Evolutionary conservation across 352 stramenopile genomes (phyloP).

Genomic region (Thraustochytrium sp.): DNA sequence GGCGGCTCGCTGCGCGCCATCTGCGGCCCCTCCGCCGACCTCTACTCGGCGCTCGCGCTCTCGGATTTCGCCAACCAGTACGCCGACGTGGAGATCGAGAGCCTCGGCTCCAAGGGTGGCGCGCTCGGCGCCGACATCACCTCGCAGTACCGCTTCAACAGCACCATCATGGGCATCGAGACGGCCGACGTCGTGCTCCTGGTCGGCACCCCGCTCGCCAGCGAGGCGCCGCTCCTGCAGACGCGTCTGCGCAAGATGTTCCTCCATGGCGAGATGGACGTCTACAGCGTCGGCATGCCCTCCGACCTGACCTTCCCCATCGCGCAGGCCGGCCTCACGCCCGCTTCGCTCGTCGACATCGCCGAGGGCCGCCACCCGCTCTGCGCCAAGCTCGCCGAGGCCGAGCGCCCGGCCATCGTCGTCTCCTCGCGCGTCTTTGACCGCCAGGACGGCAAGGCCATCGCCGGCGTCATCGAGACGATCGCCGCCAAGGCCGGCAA

Average conservation of each 20-base stretch:
- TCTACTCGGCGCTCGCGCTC: conserved; percentile 33
- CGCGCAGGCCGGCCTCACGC: conserved; percentile 13
- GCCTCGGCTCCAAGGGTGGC: background rate
- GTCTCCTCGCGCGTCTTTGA: conserved; percentile 26
- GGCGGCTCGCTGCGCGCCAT: conserved; percentile 10
- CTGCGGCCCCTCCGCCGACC: background rate
- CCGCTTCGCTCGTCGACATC: conserved; percentile 10
- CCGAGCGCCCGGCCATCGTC: conserved; percentile 34
- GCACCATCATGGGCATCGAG: conserved; percentile 29
- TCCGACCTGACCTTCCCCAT: conserved; percentile 36
- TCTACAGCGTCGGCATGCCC: background rate
- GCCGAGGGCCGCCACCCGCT: conserved; percentile 37
- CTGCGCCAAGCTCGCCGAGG: conserved; percentile 11
- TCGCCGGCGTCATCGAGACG: conserved; percentile 14
- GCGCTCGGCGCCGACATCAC: conserved; percentile 14
- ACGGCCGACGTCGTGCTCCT: conserved; percentile 13
- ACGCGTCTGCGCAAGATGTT: conserved; percentile 41
- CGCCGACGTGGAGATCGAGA: conserved; percentile 9
- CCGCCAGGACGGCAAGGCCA: conserved; percentile 11
- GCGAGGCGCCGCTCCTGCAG: conserved; percentile 23
- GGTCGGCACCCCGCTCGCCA: conserved; percentile 15
- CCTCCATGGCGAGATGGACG: conserved; percentile 18
- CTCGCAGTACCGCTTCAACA: conserved; percentile 42
- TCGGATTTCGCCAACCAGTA: conserved; percentile 31
- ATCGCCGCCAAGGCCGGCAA: conserved; percentile 27